These are phyloP conservation scores for Stachybotrys echinatus DNA, from an alignment of 2,329 filamentous ascomycete genomes.

Conservation along the genomic window DNA sequence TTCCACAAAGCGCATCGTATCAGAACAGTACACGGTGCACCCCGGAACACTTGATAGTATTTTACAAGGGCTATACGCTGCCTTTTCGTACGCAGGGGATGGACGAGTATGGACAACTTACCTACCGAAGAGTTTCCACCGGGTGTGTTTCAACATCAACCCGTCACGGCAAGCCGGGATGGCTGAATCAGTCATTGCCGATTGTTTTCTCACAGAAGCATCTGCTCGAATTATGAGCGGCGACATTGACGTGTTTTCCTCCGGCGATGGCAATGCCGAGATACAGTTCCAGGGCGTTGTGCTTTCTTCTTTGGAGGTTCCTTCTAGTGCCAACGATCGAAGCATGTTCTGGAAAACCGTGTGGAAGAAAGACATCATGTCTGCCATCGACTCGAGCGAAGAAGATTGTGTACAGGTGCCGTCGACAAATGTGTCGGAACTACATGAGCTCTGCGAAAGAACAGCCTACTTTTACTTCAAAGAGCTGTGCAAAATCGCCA, in stretches of 20 bases:
- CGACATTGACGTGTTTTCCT: neutral
- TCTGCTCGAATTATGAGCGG: neutral
- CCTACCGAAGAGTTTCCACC: neutral
- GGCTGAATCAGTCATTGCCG: neutral
- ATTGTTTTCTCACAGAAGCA: neutral
- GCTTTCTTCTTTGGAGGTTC: neutral
- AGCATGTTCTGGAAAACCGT: neutral
- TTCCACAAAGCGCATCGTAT: neutral
- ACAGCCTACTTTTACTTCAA: neutral
- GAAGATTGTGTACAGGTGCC: neutral
- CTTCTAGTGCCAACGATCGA: neutral
- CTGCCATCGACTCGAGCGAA: neutral
- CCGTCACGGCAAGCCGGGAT: neutral
- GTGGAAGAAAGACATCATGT: neutral
- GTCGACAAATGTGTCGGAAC: neutral
- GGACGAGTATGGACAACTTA: neutral
- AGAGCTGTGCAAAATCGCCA: neutral
- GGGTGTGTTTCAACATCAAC: neutral
- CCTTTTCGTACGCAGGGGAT: neutral
- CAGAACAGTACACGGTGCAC: neutral
- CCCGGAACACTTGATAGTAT: neutral
- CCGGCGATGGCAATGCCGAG: neutral
- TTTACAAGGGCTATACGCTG: neutral
- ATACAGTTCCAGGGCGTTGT: neutral
- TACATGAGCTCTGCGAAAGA: neutral